Base-by-base conservation (phyloP, 192 early-diverging fungal genomes). In the Coemansia sp. region DNA sequence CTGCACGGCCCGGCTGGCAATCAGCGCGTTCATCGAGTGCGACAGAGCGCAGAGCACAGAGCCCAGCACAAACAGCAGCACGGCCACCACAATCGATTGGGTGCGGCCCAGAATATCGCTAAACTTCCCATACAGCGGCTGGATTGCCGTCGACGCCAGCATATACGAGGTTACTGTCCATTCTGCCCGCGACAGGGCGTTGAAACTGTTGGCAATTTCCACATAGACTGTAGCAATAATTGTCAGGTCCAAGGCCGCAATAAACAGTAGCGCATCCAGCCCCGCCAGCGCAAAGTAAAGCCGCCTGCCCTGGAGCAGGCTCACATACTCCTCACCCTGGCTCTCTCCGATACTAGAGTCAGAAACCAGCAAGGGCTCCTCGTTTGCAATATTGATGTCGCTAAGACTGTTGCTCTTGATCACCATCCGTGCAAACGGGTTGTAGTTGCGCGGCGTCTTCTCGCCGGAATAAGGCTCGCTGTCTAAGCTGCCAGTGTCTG, bases 71-170 rank as follows among this genome's bases (percentile, higher is more conserved):
- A 98, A 98, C 20, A 92, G 50, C 19, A 72, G 38, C 28, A 91
- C 80, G 2, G 89, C 85, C 26, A 81, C 75, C 0, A 93, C 46
- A 23, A 96, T 81, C n/a, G 80, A 79, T n/a, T 62, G 41, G 52
- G 91, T 87, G 25, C 91, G 81, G 18, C 91, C 91, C 71, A 94
- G 87, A 48, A 95, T 95, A 53, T 98, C 93, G 36, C 88, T 81
- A 44, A 96, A 78, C 53, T 88, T 88, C 38, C 84, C 89, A 62
- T 76, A 92, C 3, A 78, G 59, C 42, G 83, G 81, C 51, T 83
- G 73, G 33, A 84, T 76, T 4, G 85, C 79, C 10, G 83, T 79
- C 5, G 51, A 60, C 19, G 78, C 73, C 32, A 88, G 60, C 41
- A 90, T 77, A 41, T 89, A 91, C 16, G 80, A 70, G 0, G 82